phyloP scores from a whole-genome alignment of 2,329 filamentous ascomycete genomes.

The Bipolaris zeicola region DNA sequence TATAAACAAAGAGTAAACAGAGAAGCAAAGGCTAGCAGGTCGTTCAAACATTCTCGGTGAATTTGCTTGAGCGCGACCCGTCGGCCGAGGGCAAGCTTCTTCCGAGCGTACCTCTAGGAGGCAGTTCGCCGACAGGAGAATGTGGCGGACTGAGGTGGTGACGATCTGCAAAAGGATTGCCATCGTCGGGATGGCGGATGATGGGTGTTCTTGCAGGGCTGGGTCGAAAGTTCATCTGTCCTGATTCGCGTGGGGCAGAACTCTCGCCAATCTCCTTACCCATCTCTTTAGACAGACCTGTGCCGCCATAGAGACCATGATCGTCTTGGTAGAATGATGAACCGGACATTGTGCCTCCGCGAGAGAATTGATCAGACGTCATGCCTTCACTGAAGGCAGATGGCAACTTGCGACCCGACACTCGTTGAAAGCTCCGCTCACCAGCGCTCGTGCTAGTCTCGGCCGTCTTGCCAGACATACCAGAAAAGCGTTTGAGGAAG shows the following conservation, averaged over 20 bases:
- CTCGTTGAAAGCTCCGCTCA: conserved; percentile 54
- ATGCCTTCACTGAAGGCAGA: conserved; percentile 57
- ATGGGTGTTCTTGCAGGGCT: conserved; percentile 69
- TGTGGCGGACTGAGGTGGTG: conserved; percentile 46
- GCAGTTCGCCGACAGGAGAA: conserved; percentile 44
- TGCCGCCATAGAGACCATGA: conserved; percentile 49
- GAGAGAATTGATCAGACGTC: conserved; percentile 48
- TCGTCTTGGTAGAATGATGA: conserved; percentile 55
- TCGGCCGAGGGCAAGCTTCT: conserved; percentile 54
- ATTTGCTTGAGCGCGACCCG: conserved; percentile 53
- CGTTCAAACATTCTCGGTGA: conserved; percentile 54
- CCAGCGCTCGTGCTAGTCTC: conserved; percentile 44
- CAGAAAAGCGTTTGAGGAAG: conserved; percentile 48
- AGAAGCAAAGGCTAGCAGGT: conserved; percentile 17
- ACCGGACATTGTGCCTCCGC: conserved; percentile 42
- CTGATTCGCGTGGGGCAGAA: conserved; percentile 27
- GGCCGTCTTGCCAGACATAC: conserved; percentile 44
- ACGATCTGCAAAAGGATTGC: conserved; percentile 31
- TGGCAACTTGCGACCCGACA: conserved; percentile 56
- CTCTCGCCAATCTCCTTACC: conserved; percentile 38
- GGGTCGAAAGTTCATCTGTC: conserved; percentile 46
- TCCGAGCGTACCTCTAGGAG: conserved; percentile 44
- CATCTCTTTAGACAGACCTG: conserved; percentile 26
- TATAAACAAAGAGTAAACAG: conserved; percentile 24
- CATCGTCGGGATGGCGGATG: conserved; percentile 54